Evolutionary conservation across 768 basidiomycete genomes (phyloP).

Genomic region (Termitomyces sp.): DNA sequence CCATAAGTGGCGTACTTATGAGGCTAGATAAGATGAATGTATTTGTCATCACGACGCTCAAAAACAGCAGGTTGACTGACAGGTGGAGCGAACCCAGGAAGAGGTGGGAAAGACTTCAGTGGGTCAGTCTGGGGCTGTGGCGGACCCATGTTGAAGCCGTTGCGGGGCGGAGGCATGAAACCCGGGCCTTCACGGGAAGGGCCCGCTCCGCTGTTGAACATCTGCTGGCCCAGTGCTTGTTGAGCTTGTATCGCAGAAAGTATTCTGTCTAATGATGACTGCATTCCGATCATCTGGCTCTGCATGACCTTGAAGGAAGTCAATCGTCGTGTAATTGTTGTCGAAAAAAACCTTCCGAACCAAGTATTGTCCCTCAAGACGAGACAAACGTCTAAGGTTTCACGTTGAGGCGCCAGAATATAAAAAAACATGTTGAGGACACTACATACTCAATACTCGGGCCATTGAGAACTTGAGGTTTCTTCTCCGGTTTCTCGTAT

Average conservation of each 20-base stretch:
- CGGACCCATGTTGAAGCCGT: conserved; percentile 37
- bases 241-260: conserved; percentile 61
- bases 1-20: conserved; percentile 92
- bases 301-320: conserved; percentile 67
- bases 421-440: not conserved
- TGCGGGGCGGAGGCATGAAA: conserved; percentile 35
- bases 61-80: conserved; percentile 40
- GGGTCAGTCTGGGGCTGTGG: conserved; percentile 33
- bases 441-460: conserved; percentile 71
- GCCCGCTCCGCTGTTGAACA: conserved; percentile 33
- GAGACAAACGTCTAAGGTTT: conserved; percentile 59
- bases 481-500: conserved; percentile 92
- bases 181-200: conserved; percentile 30
- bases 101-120: conserved; percentile 65
- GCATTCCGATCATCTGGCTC: conserved; percentile 94
- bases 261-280: conserved; percentile 84
- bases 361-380: conserved; percentile 84
- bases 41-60: conserved; percentile 10
- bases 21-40: conserved; percentile 44
- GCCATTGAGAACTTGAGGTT: conserved; percentile 58
- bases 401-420: conserved; percentile 26
- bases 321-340: conserved; percentile 4
- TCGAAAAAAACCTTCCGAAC: conserved; percentile 36
- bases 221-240: conserved; percentile 31
- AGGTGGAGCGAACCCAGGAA: conserved; percentile 91